Evolutionary conservation across 108 stramenopile genomes (phyloP).

Genomic region (Nitzschia palea): DNA sequence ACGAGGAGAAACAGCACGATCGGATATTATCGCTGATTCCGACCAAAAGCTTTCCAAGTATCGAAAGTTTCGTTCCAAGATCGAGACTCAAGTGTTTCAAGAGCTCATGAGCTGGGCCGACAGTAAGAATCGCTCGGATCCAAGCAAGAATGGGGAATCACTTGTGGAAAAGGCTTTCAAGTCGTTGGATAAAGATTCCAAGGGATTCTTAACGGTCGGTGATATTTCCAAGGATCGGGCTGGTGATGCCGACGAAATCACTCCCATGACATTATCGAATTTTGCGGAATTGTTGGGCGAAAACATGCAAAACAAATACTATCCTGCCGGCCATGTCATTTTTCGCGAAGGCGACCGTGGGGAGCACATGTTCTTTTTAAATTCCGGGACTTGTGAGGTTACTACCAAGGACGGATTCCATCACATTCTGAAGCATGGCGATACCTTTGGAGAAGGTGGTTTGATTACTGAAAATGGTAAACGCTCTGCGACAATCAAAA

Average conservation of each 20-base stretch:
- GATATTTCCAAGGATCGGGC: slow-evolving; percentile 12
- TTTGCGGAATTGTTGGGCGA: slow-evolving; percentile 58
- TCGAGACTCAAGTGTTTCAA: slow-evolving; percentile 59
- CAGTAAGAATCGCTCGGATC: slow-evolving; percentile 39
- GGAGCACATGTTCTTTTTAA: slow-evolving; percentile 68
- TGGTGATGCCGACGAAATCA: slow-evolving; percentile 26
- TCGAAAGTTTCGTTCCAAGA: slow-evolving; percentile 55
- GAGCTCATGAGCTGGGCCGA: slow-evolving; percentile 56
- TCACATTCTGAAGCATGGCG: slow-evolving; percentile 40
- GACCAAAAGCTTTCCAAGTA: slow-evolving; percentile 56
- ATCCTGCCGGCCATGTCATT: slow-evolving; percentile 55
- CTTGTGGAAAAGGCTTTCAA: slow-evolving; percentile 62
- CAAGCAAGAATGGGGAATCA: slow-evolving; percentile 13
- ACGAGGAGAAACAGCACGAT: slow-evolving; percentile 65
- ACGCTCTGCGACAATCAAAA: slow-evolving; percentile 51
- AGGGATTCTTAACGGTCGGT: slow-evolving; percentile 26
- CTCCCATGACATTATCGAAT: slow-evolving; percentile 44
- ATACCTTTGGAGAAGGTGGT: slow-evolving; percentile 69
- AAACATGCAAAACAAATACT: slow-evolving; percentile 68
- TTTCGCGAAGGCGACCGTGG: slow-evolving; percentile 59
- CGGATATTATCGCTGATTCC: slow-evolving; percentile 51
- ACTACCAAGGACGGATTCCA: slow-evolving; percentile 55
- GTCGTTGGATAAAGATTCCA: slow-evolving; percentile 37
- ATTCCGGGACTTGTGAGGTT: slow-evolving; percentile 62
- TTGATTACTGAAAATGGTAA: slow-evolving; percentile 44